Conservation (phyloP, 495 filamentous ascomycete genomes). For the Acidiella bohemica region DNA sequence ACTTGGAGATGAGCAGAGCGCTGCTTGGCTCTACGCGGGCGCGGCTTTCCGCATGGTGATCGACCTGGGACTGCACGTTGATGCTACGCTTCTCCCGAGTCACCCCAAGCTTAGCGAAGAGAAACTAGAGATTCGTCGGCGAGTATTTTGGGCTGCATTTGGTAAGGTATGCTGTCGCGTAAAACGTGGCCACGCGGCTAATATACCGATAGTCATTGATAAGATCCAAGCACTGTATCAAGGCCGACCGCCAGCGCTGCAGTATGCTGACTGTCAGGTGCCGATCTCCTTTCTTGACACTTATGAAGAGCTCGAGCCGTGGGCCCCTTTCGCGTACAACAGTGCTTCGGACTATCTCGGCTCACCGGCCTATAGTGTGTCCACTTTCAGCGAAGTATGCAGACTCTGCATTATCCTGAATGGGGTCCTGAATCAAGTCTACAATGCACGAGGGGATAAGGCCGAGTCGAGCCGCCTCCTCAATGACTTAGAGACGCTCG, state of each 20-base stretch:
- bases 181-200: no score
- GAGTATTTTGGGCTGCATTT: constrained; percentile 34
- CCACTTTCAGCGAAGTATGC: constrained; percentile 23
- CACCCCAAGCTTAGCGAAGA: constrained; percentile 24
- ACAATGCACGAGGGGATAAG: background rate
- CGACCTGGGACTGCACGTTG: constrained; percentile 33
- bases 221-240: constrained; percentile 10
- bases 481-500: background rate
- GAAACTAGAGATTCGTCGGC: constrained; percentile 32
- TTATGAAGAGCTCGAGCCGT: constrained; percentile 28
- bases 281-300: constrained; percentile 18
- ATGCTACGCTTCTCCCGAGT: constrained; percentile 17
- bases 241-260: constrained; percentile 4
- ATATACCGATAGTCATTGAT: constrained; percentile 5
- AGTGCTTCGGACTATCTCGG: background rate
- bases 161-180: constrained; percentile 25
- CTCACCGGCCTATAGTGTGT: constrained; percentile 19
- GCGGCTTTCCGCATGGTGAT: constrained; percentile 36
- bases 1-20: constrained; percentile 31
- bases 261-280: constrained; percentile 1
- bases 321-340: constrained; percentile 19
- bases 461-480: background rate
- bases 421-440: constrained; percentile 9
- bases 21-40: constrained; percentile 36
- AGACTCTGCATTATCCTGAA: constrained; percentile 23